Conservation (phyloP, 2,329 filamentous ascomycete species). For the Chrysosporium queenslandicum region DNA sequence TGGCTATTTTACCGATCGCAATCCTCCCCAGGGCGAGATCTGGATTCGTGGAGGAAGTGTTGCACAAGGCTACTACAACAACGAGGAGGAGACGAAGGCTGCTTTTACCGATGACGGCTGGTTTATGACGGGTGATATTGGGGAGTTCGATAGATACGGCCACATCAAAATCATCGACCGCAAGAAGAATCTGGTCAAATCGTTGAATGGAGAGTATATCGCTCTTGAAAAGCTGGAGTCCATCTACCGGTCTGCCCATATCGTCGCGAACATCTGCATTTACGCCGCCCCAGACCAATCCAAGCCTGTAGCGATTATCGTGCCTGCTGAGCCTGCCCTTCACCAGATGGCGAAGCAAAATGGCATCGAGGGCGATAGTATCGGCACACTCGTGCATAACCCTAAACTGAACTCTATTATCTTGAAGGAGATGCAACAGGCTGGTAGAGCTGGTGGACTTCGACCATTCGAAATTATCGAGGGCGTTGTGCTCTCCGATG, state of each 20-base stretch:
- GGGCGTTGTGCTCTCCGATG: slow-evolving; percentile 37
- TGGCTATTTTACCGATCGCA: slow-evolving; percentile 80
- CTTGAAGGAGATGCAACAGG: slow-evolving; percentile 33
- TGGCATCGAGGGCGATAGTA: slow-evolving; percentile 28
- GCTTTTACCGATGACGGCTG: slow-evolving; percentile 76
- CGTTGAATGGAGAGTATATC: slow-evolving; percentile 95
- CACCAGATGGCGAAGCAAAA: slow-evolving; percentile 49
- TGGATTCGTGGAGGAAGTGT: slow-evolving; percentile 67
- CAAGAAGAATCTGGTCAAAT: slow-evolving; percentile 98
- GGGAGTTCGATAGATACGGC: slow-evolving; percentile 70
- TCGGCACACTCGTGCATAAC: slow-evolving; percentile 28
- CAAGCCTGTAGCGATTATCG: slow-evolving; percentile 49
- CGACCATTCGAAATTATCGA: slow-evolving; percentile 36
- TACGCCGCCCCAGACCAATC: slow-evolving; percentile 44
- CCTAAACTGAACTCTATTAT: slow-evolving; percentile 35
- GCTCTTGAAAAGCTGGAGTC: slow-evolving; percentile 96
- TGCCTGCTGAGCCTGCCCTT: slow-evolving; percentile 55
- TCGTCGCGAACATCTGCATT: slow-evolving; percentile 50
- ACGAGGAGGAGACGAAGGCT: slow-evolving; percentile 75
- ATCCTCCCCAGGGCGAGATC: slow-evolving; percentile 84
- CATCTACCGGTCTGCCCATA: slow-evolving; percentile 53
- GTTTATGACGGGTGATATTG: slow-evolving; percentile 96
- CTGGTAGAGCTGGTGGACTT: slow-evolving; percentile 30
- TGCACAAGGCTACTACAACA: slow-evolving; percentile 83
- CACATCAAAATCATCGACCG: slow-evolving; percentile 91